Evolutionary conservation across 345 rosid species (phyloP).

Genomic region (Mallotus nudiflorus): DNA sequence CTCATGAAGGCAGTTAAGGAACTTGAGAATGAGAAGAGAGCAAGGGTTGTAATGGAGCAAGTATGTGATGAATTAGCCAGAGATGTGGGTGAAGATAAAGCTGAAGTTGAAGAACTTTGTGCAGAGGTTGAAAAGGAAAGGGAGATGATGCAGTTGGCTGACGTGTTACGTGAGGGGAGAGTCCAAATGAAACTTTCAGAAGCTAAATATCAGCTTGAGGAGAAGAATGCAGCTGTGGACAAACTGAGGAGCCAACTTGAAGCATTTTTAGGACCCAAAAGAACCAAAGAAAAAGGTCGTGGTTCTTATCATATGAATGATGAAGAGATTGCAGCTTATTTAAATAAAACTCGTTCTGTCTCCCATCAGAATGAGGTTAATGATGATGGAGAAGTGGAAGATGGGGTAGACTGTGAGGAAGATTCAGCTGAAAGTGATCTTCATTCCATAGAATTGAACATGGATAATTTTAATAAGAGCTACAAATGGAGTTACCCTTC

Average conservation of each 20-base stretch:
- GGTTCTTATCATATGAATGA: conserved; percentile 40
- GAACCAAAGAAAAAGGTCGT: conserved; percentile 55
- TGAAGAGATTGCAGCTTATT: conserved; percentile 58
- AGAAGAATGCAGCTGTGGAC: conserved; percentile 80
- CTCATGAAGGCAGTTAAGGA: conserved; percentile 73
- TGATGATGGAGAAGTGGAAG: conserved; percentile 69
- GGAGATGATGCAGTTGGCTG: conserved; percentile 79
- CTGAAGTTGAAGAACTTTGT: conserved; percentile 62
- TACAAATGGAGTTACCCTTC: conserved; percentile 60
- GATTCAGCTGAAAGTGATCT: conserved; percentile 84
- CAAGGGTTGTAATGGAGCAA: conserved; percentile 72
- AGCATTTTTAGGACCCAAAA: conserved; percentile 68
- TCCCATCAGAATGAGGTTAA: conserved; percentile 43
- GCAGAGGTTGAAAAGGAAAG: conserved; percentile 81
- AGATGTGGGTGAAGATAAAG: conserved; percentile 60
- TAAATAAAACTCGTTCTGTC: conserved; percentile 43
- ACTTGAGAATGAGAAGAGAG: conserved; percentile 82
- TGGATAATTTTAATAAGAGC: conserved; percentile 57
- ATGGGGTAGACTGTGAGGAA: conserved; percentile 49
- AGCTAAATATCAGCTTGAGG: conserved; percentile 76
- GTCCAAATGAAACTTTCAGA: conserved; percentile 77
- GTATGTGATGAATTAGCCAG: conserved; percentile 81
- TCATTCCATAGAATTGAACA: conserved; percentile 78
- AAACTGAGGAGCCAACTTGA: conserved; percentile 82
- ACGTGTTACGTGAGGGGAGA: conserved; percentile 66